Evolutionary conservation across 495 filamentous ascomycete species (phyloP).

Genomic region (Xylaria castorea): DNA sequence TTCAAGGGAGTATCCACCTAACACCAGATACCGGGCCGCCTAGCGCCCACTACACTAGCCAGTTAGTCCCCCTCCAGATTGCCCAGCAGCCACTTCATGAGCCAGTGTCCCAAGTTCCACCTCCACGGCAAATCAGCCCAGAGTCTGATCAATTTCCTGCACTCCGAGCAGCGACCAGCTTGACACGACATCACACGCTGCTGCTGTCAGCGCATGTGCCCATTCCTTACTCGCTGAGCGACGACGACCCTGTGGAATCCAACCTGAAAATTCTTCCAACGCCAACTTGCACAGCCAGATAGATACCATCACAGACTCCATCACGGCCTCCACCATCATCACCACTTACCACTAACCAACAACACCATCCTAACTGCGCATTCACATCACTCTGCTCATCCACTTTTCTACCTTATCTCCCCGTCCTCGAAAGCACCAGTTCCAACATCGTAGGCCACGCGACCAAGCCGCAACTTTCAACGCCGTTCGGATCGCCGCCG

Average conservation of each 20-base stretch:
- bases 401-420: constrained; percentile 20
- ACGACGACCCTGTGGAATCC: constrained; percentile 17
- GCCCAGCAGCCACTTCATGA: background rate
- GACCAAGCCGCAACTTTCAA: constrained; percentile 13
- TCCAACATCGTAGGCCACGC: constrained; percentile 12
- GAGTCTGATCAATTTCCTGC: constrained; percentile 23
- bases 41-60: background rate
- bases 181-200: constrained; percentile 30
- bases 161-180: constrained; percentile 8
- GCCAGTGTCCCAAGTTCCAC: constrained; percentile 7
- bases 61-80: background rate
- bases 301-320: background rate
- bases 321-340: background rate
- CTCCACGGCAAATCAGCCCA: constrained; percentile 25
- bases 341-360: background rate
- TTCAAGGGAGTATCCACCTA: background rate
- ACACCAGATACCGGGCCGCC: background rate
- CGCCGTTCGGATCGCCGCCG: constrained; percentile 10
- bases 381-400: background rate
- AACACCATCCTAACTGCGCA: background rate
- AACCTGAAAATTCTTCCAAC: constrained; percentile 24
- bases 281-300: background rate
- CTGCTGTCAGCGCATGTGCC: constrained; percentile 31
- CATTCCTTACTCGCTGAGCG: constrained; percentile 30
- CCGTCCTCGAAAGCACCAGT: background rate